These are phyloP conservation scores for Alternaria novae-zelandiae DNA, from an alignment of 2,329 filamentous ascomycete species.

Conservation along the genomic window DNA sequence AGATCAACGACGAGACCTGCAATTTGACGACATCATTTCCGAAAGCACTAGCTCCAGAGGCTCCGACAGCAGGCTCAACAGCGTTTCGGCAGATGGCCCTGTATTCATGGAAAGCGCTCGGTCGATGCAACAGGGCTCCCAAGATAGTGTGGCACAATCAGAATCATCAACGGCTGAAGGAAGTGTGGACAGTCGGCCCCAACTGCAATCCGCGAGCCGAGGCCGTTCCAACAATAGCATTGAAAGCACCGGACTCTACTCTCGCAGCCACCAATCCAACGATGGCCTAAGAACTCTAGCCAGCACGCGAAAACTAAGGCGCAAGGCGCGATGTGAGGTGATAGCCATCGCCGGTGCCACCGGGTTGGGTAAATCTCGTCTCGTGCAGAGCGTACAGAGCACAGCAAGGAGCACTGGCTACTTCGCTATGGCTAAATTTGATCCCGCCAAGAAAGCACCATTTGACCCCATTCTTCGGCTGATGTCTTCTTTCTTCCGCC, in stretches of 20 bases:
- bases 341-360: slow-evolving; percentile 63
- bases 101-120: slow-evolving; percentile 36
- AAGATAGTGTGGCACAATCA: slow-evolving; percentile 35
- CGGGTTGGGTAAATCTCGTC: slow-evolving; percentile 66
- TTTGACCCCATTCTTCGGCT: slow-evolving; percentile 67
- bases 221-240: slow-evolving; percentile 41
- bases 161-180: slow-evolving; percentile 36
- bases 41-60: slow-evolving; percentile 62
- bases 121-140: slow-evolving; percentile 34
- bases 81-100: slow-evolving; percentile 32
- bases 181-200: slow-evolving; percentile 27
- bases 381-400: slow-evolving; percentile 64
- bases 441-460: slow-evolving; percentile 63
- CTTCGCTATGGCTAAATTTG: slow-evolving; percentile 66
- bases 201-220: slow-evolving; percentile 22
- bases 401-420: slow-evolving; percentile 65
- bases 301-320: slow-evolving; percentile 53
- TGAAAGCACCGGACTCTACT: slow-evolving; percentile 33
- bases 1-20: slow-evolving; percentile 57
- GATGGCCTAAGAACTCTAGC: slow-evolving; percentile 32
- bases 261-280: slow-evolving; percentile 38
- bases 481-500: slow-evolving; percentile 67
- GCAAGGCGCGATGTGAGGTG: slow-evolving; percentile 64
- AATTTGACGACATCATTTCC: slow-evolving; percentile 58
- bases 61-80: slow-evolving; percentile 54